phyloP scores from a whole-genome alignment of 441 rosid genomes.

The Cnidoscolus chayamansa region DNA sequence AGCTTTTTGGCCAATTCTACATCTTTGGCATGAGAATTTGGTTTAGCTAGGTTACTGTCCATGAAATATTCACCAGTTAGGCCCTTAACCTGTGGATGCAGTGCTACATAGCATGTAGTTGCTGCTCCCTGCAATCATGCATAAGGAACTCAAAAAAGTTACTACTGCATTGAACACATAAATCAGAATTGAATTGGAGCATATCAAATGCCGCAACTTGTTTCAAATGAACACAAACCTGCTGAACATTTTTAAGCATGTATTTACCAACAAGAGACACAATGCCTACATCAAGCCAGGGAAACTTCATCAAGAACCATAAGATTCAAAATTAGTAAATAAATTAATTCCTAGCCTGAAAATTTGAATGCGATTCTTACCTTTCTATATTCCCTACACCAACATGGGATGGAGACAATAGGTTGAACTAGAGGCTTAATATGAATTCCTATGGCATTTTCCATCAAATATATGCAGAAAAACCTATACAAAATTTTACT shows the following conservation, averaged over 20 bases:
- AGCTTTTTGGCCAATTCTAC: constrained; percentile 23
- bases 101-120: constrained; percentile 30
- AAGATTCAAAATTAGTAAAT: background rate
- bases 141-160: background rate
- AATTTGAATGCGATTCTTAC: background rate
- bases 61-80: constrained; percentile 20
- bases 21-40: constrained; percentile 20
- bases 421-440: background rate
- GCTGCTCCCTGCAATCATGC: constrained; percentile 28
- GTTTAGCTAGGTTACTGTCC: constrained; percentile 24
- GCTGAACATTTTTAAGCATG: constrained; percentile 23
- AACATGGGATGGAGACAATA: background rate
- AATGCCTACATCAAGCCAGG: constrained; percentile 14
- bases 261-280: constrained; percentile 10
- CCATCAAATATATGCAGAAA: background rate
- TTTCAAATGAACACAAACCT: constrained; percentile 15
- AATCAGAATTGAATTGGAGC: background rate
- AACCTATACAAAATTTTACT: background rate
- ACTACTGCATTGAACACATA: background rate
- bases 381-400: no score
- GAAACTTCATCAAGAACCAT: background rate
- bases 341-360: background rate
- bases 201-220: background rate
- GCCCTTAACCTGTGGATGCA: constrained; percentile 28
- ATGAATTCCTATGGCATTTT: background rate